Percentiles rank a stretch among this genome's conserved stretches.
These are phyloP conservation scores for Gloeopeniophorella convolvens DNA, from an alignment of 768 basidiomycete species.

Conservation along the genomic window DNA sequence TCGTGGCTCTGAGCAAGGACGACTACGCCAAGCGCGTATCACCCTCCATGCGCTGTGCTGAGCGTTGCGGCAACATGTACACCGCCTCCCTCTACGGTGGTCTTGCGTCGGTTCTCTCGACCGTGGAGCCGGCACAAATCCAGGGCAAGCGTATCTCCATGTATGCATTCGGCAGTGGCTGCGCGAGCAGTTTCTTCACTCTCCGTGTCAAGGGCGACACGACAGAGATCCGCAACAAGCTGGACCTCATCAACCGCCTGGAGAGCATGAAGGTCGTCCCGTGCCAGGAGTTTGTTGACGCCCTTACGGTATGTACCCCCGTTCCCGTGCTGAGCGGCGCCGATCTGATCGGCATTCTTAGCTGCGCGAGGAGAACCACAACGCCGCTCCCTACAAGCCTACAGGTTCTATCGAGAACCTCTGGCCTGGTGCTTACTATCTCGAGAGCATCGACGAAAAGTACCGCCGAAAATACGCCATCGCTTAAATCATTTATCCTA, in stretches of 20 bases:
- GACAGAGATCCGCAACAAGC: slow-evolving; percentile 67
- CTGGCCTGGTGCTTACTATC: slow-evolving; percentile 92
- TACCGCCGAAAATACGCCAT: slow-evolving; percentile 79
- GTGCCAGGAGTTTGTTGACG: slow-evolving; percentile 86
- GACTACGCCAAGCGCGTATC: slow-evolving; percentile 70
- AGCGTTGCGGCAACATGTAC: slow-evolving; percentile 97
- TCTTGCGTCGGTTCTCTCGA: slow-evolving; percentile 78
- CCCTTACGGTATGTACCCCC: slow-evolving; percentile 49
- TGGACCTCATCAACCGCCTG: slow-evolving; percentile 75
- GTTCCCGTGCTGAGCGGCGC: neutral
- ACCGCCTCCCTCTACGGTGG: slow-evolving; percentile 94
- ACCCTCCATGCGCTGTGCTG: slow-evolving; percentile 80
- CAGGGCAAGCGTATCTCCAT: slow-evolving; percentile 81
- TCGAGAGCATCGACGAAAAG: slow-evolving; percentile 83
- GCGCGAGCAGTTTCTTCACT: slow-evolving; percentile 92
- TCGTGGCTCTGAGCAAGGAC: slow-evolving; percentile 71
- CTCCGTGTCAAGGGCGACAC: slow-evolving; percentile 86
- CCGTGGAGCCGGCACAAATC: slow-evolving; percentile 62
- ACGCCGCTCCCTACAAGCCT: slow-evolving; percentile 77
- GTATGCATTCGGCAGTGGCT: slow-evolving; percentile 96
- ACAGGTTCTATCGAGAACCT: slow-evolving; percentile 86
- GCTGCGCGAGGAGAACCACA: slow-evolving; percentile 95
- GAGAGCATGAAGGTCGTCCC: slow-evolving; percentile 85
- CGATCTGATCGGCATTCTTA: slow-evolving; percentile 24
- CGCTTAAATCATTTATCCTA: slow-evolving; percentile 6